Conservation (phyloP, 1,284 basidiomycete species). For the Pisolithus thermaeus region DNA sequence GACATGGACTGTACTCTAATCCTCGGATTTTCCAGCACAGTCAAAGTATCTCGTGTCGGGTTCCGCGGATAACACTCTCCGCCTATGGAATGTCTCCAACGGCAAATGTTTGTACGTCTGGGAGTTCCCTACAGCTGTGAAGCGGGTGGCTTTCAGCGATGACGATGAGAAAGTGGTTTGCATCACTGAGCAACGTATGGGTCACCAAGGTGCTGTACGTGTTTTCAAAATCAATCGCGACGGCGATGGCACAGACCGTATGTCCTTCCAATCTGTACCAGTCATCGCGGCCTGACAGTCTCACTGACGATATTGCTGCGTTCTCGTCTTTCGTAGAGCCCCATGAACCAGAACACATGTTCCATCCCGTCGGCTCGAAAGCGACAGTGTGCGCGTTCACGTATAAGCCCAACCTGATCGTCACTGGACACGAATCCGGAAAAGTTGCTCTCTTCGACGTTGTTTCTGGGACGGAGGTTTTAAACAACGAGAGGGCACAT, state of each 20-base stretch:
- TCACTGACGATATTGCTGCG: conserved; percentile 2
- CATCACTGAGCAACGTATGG: conserved; percentile 97
- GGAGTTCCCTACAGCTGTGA: conserved; percentile 98
- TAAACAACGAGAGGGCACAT: conserved; percentile 81
- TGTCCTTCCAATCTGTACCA: conserved; percentile 2
- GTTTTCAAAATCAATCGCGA: conserved; percentile 86
- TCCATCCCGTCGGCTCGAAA: conserved; percentile 90
- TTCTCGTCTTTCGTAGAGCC: conserved; percentile 47
- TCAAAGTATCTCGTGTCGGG: conserved; percentile 87
- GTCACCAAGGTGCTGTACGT: conserved; percentile 79
- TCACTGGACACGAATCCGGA: conserved; percentile 95
- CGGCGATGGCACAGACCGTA: conserved; percentile 72
- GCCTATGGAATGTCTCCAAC: conserved; percentile 86
- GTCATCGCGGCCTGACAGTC: not conserved
- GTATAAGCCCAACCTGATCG: conserved; percentile 71
- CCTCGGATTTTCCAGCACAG: conserved; percentile 50
- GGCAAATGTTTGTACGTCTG: conserved; percentile 91
- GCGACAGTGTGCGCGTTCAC: conserved; percentile 94
- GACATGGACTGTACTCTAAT: not conserved
- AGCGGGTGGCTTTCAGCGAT: conserved; percentile 88
- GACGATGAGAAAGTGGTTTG: conserved; percentile 84
- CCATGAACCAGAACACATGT: conserved; percentile 69
- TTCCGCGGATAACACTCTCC: conserved; percentile 85
- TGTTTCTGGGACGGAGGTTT: conserved; percentile 82
- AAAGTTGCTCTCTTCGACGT: conserved; percentile 89